Base-by-base conservation (phyloP, 192 early-diverging fungal species). In the Globomyces pollinis-pini region DNA sequence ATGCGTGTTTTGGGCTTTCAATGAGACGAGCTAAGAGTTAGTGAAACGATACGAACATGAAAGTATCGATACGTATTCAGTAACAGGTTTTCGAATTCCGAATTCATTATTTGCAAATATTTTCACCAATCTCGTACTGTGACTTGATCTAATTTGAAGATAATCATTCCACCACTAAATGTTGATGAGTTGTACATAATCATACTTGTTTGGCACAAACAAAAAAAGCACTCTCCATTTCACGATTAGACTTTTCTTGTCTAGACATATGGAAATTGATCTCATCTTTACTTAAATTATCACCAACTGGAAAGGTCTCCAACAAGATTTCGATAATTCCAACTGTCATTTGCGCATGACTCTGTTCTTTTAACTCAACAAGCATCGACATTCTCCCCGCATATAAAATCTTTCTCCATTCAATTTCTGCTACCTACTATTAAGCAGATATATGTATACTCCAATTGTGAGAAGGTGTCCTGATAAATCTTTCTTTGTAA, bases 81-180 rank as follows among this genome's bases (percentile, higher is more conserved):
- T 38, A n/a, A 55, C 52, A n/a, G 52, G 31, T 12, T 11, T 18
- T 2, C 52, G 52, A 32, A 24, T 36, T 34, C 52, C 52, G 20
- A 12, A 7, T 39, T 55, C 52, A 24, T 55, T 39, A n/a, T 31
- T 55, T 34, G 52, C 38, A 55, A 55, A 55, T 33, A 55, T 31
- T n/a, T 55, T 55, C n/a, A 55, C 52, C 29, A 55, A 24, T 24
- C 52, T 55, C 8, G 31, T 34, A 21, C 29, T 6, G 2, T 55
- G 52, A 36, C 29, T 32, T 34, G 52, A 39, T 3, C 52, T 24
- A 23, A 55, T 55, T 24, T 55, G 52, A 6, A 55, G 29, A 34
- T 21, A 55, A 16, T 55, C 52, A 24, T 39, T 55, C 52, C 52
- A 55, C 52, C 52, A 55, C 38, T n/a, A n/a, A n/a, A n/a, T n/a